Evolutionary conservation across 371 early-diverging fungal species (phyloP).

Genomic region (Apophysomyces sp.): DNA sequence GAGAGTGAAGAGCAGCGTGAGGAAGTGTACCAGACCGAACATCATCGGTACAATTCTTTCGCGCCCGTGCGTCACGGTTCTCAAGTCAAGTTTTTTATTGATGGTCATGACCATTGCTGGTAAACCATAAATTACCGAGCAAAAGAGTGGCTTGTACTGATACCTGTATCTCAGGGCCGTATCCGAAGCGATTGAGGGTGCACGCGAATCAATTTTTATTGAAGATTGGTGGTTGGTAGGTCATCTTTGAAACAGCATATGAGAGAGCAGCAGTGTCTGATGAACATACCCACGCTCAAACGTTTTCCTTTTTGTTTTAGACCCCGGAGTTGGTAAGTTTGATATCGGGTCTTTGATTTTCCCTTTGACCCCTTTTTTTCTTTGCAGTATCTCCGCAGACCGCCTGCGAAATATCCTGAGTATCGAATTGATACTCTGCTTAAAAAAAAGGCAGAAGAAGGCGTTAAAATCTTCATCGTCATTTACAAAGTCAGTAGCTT

Average conservation of each 20-base stretch:
- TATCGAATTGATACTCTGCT: constrained; percentile 83
- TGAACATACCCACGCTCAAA: background rate
- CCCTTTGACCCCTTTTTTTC: background rate
- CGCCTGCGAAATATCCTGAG: constrained; percentile 67
- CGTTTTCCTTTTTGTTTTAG: constrained; percentile 18
- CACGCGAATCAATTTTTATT: constrained; percentile 78
- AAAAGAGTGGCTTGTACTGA: background rate
- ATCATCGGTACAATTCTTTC: constrained; percentile 75
- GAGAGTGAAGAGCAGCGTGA: constrained; percentile 38
- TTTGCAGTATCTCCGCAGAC: constrained; percentile 72
- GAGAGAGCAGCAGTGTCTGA: background rate
- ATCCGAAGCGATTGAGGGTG: constrained; percentile 75
- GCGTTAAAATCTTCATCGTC: constrained; percentile 86
- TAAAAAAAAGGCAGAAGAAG: constrained; percentile 84
- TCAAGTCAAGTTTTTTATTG: constrained; percentile 77
- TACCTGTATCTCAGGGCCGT: constrained; percentile 47
- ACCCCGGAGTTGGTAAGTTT: constrained; percentile 44
- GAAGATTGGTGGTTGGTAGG: constrained; percentile 91
- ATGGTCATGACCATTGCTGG: constrained; percentile 85
- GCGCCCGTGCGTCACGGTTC: constrained; percentile 74
- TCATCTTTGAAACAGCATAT: background rate
- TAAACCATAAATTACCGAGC: constrained; percentile 2
- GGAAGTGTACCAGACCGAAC: constrained; percentile 28
- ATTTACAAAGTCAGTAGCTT: constrained; percentile 70
- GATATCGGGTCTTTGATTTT: background rate